These are phyloP conservation scores for Penicillium canariense DNA, from an alignment of 495 filamentous ascomycete species.

Conservation along the genomic window DNA sequence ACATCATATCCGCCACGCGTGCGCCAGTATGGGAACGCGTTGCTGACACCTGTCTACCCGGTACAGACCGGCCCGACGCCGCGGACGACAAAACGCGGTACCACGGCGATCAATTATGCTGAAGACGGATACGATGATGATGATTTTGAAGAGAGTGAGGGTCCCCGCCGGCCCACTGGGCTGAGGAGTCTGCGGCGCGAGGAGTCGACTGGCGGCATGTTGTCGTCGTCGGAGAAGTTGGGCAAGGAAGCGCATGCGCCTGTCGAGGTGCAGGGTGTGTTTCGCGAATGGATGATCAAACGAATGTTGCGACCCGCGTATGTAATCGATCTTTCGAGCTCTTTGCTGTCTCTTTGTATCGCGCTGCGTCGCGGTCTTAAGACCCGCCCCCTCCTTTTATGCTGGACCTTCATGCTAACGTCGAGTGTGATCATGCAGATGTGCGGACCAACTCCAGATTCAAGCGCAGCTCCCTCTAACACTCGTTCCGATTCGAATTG, in stretches of 20 bases:
- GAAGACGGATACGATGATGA: slow-evolving; percentile 95
- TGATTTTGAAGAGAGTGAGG: slow-evolving; percentile 86
- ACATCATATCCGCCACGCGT: slow-evolving; percentile 90
- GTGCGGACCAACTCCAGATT: slow-evolving; percentile 67
- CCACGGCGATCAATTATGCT: slow-evolving; percentile 93
- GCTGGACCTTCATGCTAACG: slow-evolving; percentile 4
- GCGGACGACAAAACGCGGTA: slow-evolving; percentile 94
- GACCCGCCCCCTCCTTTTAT: neutral
- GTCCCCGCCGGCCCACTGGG: slow-evolving; percentile 75
- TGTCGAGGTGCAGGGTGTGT: slow-evolving; percentile 83
- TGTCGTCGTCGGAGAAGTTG: slow-evolving; percentile 66
- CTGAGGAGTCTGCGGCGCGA: slow-evolving; percentile 79
- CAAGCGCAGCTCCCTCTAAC: slow-evolving; percentile 85
- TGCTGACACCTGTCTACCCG: slow-evolving; percentile 83
- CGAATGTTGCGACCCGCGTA: slow-evolving; percentile 55
- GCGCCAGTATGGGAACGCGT: slow-evolving; percentile 86
- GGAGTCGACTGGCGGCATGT: slow-evolving; percentile 60
- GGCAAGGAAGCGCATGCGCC: slow-evolving; percentile 80
- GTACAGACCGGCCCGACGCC: slow-evolving; percentile 63
- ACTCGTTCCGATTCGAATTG: slow-evolving; percentile 93
- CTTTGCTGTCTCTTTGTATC: slow-evolving; percentile 2
- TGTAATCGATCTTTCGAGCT: slow-evolving; percentile 17
- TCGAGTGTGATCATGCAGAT: slow-evolving; percentile 24
- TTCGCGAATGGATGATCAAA: slow-evolving; percentile 93
- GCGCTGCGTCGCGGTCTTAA: neutral